Evolutionary conservation across 2,329 filamentous ascomycete genomes (phyloP).

Genomic region (Ophiosphaerella narmari): DNA sequence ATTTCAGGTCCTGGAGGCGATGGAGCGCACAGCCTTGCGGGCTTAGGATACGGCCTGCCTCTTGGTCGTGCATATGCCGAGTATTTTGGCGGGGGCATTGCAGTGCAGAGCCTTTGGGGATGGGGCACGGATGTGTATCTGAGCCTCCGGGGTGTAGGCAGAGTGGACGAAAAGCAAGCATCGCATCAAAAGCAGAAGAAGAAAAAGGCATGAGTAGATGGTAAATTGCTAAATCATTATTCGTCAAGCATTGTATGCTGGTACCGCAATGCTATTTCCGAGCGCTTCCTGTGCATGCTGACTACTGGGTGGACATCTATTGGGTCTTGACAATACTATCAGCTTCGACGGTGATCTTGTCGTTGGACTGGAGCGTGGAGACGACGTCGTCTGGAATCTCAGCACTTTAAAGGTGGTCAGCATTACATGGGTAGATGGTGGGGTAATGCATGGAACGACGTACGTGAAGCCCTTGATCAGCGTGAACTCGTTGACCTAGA

Average conservation of each 20-base stretch:
- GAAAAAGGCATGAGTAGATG: background rate
- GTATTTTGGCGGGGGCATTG: conserved; percentile 95
- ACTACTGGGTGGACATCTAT: conserved; percentile 50
- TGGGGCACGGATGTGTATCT: conserved; percentile 80
- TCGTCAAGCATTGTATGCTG: background rate
- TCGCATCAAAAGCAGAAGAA: background rate
- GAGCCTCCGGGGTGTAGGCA: conserved; percentile 64
- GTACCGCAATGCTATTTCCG: background rate
- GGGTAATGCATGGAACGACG: conserved; percentile 41
- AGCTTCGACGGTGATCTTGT: conserved; percentile 78
- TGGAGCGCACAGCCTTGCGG: conserved; percentile 79
- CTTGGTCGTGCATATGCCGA: conserved; percentile 92
- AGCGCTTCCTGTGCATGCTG: background rate
- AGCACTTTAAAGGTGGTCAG: conserved; percentile 60
- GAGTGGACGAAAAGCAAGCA: conserved; percentile 26
- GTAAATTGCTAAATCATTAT: background rate
- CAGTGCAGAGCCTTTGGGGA: conserved; percentile 91
- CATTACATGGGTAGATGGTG: background rate
- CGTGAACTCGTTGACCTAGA: conserved; percentile 71
- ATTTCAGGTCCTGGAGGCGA: conserved; percentile 74
- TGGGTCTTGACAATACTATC: conserved; percentile 74
- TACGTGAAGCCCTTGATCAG: conserved; percentile 95
- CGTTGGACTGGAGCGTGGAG: conserved; percentile 66
- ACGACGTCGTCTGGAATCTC: conserved; percentile 71
- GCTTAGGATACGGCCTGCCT: conserved; percentile 89